Percentiles rank a stretch among this genome's conserved stretches.
Evolutionary conservation across 371 early-diverging fungal species (phyloP).

Genomic region (Apophysomyces elegans): DNA sequence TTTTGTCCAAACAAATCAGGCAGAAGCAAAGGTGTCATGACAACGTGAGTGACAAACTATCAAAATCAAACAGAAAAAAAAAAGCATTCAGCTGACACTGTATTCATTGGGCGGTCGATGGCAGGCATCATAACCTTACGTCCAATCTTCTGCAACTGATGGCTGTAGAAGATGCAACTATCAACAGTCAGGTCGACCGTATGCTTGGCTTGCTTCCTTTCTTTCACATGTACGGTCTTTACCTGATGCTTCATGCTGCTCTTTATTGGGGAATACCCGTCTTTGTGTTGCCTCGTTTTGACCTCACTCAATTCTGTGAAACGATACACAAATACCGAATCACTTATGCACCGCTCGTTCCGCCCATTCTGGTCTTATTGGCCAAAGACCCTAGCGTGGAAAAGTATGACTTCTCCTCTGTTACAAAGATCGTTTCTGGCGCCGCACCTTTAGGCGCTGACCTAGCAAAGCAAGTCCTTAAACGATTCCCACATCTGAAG

Average conservation of each 20-base stretch:
- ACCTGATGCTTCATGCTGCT: slow-evolving; percentile 28
- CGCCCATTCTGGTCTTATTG: slow-evolving; percentile 73
- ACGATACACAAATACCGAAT: slow-evolving; percentile 62
- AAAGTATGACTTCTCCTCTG: slow-evolving; percentile 66
- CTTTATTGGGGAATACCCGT: slow-evolving; percentile 42
- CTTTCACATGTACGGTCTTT: slow-evolving; percentile 68
- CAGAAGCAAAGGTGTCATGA: slow-evolving; percentile 78
- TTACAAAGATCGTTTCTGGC: slow-evolving; percentile 66
- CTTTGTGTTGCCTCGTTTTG: slow-evolving; percentile 70
- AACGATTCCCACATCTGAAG: slow-evolving; percentile 44
- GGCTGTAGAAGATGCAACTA: slow-evolving; percentile 25
- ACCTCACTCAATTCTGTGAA: slow-evolving; percentile 58
- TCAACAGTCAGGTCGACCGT: slow-evolving; percentile 24
- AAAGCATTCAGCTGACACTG: not conserved
- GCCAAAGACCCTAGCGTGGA: slow-evolving; percentile 67
- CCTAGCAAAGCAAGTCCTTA: slow-evolving; percentile 43
- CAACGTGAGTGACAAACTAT: slow-evolving; percentile 50
- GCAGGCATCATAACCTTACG: slow-evolving; percentile 73
- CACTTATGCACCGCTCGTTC: slow-evolving; percentile 69
- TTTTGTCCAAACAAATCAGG: slow-evolving; percentile 20
- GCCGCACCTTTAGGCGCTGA: slow-evolving; percentile 84
- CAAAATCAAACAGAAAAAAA: not conserved
- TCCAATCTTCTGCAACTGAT: slow-evolving; percentile 68
- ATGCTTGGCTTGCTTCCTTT: slow-evolving; percentile 75
- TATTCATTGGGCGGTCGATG: not conserved